Base-by-base conservation (phyloP, 2,329 filamentous ascomycete species). In the Neonectria neomacrospora region DNA sequence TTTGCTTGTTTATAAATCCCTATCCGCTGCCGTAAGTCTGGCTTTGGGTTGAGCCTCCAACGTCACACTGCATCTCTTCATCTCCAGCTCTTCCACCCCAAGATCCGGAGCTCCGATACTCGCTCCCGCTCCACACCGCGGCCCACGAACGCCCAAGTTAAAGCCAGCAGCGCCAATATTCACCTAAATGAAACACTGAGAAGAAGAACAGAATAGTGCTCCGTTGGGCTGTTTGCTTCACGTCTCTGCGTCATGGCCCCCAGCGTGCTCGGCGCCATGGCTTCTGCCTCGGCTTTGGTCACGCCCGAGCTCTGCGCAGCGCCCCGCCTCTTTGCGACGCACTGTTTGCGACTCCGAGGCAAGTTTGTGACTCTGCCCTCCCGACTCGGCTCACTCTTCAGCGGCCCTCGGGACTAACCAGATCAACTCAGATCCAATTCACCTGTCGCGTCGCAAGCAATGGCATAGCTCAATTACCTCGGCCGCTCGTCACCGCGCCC, bases 401-500 rank as follows among this genome's bases (percentile, higher is more conserved):
- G 34, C 12, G 34, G 32, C 37, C 39, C 28, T 28, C 30, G 5
- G 22, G 39, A 16, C 48, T 23, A 42, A 2, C 45, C 28, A 58
- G 53, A 63, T 71, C 4, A 55, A 10, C 50, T 23, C 47, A 74
- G 71, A 71, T 64, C 66, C 61, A 45, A 64, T 71, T 44, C 55
- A 72, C 28, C 63, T 68, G 30, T 63, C 68, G 34, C 74, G 74
- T 42, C 76, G 76, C 44, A 71, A 66, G 55, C 76, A 79, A 66
- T 82, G 80, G 80, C 78, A 81, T 65, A 77, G 74, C 66, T 78
- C 79, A 20, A 59, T 72, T 20, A 65, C 70, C 26, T 67, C 73
- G 32, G 62, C 65, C 18, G 64, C 73, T 54, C 73, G 73, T 58
- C 73, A 72, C 48, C 71, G 67, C 42, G 72, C 73, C 61, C 64